These are phyloP conservation scores for Gyrodon lividus DNA, from an alignment of 768 basidiomycete genomes.

Conservation along the genomic window DNA sequence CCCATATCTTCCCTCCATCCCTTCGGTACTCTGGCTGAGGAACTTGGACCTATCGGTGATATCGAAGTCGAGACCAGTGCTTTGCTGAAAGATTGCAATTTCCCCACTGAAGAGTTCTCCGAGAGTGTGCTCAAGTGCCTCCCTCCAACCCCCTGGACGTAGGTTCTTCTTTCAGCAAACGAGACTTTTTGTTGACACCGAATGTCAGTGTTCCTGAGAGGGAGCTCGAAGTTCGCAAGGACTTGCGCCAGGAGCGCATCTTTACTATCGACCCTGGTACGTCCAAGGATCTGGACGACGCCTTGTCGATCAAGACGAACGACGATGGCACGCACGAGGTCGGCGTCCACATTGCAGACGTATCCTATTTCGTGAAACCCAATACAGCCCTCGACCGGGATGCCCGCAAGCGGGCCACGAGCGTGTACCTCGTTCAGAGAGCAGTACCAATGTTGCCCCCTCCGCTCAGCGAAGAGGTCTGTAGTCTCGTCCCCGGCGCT, in stretches of 20 bases:
- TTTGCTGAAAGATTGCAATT: conserved; percentile 97
- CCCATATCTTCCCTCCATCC: conserved; percentile 97
- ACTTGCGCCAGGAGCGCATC: conserved; percentile 78
- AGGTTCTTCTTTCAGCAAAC: conserved; percentile 27
- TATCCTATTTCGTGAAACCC: conserved; percentile 91
- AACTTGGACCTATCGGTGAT: conserved; percentile 97
- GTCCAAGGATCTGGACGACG: conserved; percentile 94
- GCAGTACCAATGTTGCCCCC: conserved; percentile 97
- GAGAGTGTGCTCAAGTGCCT: conserved; percentile 95
- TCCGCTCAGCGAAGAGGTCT: conserved; percentile 87
- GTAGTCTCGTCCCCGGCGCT: conserved; percentile 83
- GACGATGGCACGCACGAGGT: conserved; percentile 93
- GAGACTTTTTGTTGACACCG: conserved; percentile 9
- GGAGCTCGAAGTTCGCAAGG: conserved; percentile 84
- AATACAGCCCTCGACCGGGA: conserved; percentile 98
- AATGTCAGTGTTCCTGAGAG: conserved; percentile 75
- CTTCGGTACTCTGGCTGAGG: conserved; percentile 96
- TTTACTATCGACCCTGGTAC: conserved; percentile 92
- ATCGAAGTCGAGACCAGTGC: conserved; percentile 98
- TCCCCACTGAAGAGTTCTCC: conserved; percentile 95
- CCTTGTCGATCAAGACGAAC: conserved; percentile 82
- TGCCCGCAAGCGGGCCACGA: conserved; percentile 94
- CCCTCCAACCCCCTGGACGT: conserved; percentile 95
- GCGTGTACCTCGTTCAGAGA: conserved; percentile 95
- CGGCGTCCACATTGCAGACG: conserved; percentile 95